A percentile compares a stretch with the other conserved stretches of the same genome.
phyloP scores from a whole-genome alignment of 331 rosid genomes.

The Malus hybrid region DNA sequence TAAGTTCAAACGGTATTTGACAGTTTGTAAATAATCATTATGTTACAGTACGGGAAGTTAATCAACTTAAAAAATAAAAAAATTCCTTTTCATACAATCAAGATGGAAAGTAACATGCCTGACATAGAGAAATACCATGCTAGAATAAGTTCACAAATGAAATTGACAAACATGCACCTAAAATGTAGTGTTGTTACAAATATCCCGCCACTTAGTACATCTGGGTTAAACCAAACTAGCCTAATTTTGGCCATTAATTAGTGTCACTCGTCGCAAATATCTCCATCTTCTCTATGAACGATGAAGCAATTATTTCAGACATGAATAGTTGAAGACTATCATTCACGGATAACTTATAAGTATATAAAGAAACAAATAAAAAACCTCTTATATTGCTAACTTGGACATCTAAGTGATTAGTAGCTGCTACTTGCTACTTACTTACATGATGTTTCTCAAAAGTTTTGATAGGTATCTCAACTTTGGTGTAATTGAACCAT shows the following conservation, averaged over 20 bases:
- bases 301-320: not conserved
- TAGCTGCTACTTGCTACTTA: not conserved
- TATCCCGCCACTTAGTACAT: no score
- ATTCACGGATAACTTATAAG: not conserved
- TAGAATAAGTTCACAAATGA: not conserved
- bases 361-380: not conserved
- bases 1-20: no score
- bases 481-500: not conserved
- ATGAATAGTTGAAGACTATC: not conserved
- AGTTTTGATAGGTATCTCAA: not conserved
- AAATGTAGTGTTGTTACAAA: no score
- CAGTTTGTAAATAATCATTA: no score
- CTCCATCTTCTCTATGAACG: not conserved
- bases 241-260: not conserved
- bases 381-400: not conserved
- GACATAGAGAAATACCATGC: not conserved
- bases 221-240: not conserved
- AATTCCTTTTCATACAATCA: no score
- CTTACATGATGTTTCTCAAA: not conserved
- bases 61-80: no score
- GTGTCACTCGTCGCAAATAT: not conserved
- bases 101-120: no score
- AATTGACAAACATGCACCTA: not conserved
- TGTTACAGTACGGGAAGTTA: no score
- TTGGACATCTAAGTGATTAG: not conserved